A percentile compares a stretch with the other conserved stretches of the same genome.
These are phyloP conservation scores for Nicotiana sylvestris DNA, from an alignment of 257 asterid species.

Conservation along the genomic window DNA sequence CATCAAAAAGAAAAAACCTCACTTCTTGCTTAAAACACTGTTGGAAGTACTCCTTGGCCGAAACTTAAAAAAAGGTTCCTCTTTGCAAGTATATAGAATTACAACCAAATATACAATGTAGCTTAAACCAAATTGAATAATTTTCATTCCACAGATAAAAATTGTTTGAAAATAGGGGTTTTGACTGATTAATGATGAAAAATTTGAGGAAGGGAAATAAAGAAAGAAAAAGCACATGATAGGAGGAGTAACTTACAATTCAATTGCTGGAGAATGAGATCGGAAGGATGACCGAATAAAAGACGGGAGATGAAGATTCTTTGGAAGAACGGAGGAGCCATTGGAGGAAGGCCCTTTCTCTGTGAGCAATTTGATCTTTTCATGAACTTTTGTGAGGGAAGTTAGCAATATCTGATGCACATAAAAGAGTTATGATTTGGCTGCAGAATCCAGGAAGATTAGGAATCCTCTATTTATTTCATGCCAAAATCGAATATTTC, in stretches of 20 bases:
- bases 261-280: neutral
- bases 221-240: neutral
- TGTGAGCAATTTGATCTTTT: neutral
- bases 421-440: neutral
- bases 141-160: neutral
- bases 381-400: neutral
- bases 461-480: neutral
- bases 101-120: neutral
- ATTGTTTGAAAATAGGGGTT: neutral
- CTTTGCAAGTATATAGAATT: neutral
- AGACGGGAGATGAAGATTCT: neutral
- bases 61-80: neutral
- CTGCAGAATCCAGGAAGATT: neutral
- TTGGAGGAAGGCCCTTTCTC: neutral
- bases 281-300: neutral
- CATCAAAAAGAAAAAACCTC: neutral
- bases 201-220: neutral
- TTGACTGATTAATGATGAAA: neutral
- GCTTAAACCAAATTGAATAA: neutral
- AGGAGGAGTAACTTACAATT: neutral
- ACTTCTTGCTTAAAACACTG: neutral
- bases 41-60: neutral
- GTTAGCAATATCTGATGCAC: neutral
- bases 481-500: neutral
- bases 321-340: neutral